Evolutionary conservation across 192 early-diverging fungal species (phyloP).

Genomic region (Chytriomyces sp.): DNA sequence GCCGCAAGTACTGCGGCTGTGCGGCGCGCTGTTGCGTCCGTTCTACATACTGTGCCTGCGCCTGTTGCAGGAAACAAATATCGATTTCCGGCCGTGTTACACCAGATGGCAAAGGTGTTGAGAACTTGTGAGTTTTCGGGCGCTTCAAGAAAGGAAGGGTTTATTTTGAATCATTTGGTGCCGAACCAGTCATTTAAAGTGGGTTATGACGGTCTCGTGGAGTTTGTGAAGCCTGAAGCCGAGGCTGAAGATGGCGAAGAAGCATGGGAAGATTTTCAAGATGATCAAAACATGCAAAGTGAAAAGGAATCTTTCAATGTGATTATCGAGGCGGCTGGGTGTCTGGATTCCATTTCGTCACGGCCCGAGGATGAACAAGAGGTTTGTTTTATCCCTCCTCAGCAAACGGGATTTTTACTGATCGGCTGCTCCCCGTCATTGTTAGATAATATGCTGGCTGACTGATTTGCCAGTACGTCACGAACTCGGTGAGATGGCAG

Average conservation of each 20-base stretch:
- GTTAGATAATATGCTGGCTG: neutral
- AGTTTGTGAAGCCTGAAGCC: neutral
- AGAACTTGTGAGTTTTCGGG: neutral
- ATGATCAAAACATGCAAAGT: neutral
- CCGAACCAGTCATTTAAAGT: neutral
- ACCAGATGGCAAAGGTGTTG: neutral
- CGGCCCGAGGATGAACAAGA: neutral
- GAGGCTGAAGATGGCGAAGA: neutral
- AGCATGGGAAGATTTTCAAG: slow-evolving; percentile 3
- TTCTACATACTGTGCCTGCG: neutral
- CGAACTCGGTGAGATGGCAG: too few relatives aligned
- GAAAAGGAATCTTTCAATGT: neutral
- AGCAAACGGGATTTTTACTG: too few relatives aligned
- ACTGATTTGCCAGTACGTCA: neutral
- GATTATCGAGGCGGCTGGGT: neutral
- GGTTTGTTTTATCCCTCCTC: neutral
- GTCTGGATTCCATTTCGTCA: neutral
- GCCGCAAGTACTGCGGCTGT: neutral
- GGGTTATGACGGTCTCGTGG: neutral
- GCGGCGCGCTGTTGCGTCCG: neutral
- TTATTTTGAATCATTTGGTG: neutral
- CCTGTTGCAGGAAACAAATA: neutral
- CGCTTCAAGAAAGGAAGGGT: neutral
- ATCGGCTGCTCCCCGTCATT: neutral
- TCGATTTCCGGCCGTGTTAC: neutral